Conservation (phyloP, 2,329 filamentous ascomycete species). For the Dryadomyces quercus-mongolicae region DNA sequence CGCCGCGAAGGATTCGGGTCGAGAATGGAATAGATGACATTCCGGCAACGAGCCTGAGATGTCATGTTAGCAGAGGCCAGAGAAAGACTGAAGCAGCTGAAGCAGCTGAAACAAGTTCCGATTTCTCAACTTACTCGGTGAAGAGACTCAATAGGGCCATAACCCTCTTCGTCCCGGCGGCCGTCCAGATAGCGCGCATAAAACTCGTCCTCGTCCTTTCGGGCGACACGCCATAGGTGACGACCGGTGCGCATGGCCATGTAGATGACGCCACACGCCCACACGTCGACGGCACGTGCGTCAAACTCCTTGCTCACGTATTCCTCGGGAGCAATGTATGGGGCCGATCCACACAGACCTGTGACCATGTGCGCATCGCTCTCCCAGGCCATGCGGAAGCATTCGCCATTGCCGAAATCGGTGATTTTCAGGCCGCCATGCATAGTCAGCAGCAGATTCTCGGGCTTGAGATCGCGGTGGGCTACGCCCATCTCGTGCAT, state of each 20-base stretch:
- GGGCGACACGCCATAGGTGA: slow-evolving; percentile 93
- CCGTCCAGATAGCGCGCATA: slow-evolving; percentile 91
- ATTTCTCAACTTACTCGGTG: slow-evolving; percentile 63
- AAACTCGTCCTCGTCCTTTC: slow-evolving; percentile 94
- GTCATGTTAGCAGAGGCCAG: slow-evolving; percentile 2
- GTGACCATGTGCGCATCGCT: slow-evolving; percentile 97
- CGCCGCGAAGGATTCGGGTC: slow-evolving; percentile 87
- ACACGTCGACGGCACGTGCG: slow-evolving; percentile 92
- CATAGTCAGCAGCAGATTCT: slow-evolving; percentile 87
- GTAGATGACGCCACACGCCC: slow-evolving; percentile 98
- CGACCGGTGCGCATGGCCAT: slow-evolving; percentile 98
- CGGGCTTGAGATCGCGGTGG: slow-evolving; percentile 91
- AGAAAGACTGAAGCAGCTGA: background rate
- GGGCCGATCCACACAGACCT: slow-evolving; percentile 88
- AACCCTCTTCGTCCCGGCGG: slow-evolving; percentile 86
- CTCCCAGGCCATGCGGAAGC: slow-evolving; percentile 99
- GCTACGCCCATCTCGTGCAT: slow-evolving; percentile 99
- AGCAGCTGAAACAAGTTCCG: background rate
- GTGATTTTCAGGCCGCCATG: slow-evolving; percentile 93
- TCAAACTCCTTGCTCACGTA: slow-evolving; percentile 95
- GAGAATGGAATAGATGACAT: slow-evolving; percentile 97
- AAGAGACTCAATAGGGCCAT: slow-evolving; percentile 89
- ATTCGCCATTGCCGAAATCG: slow-evolving; percentile 97
- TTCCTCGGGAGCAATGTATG: slow-evolving; percentile 95
- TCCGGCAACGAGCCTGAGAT: slow-evolving; percentile 82